Base-by-base conservation (phyloP, 352 stramenopile genomes). In the Bremia lactucae region DNA sequence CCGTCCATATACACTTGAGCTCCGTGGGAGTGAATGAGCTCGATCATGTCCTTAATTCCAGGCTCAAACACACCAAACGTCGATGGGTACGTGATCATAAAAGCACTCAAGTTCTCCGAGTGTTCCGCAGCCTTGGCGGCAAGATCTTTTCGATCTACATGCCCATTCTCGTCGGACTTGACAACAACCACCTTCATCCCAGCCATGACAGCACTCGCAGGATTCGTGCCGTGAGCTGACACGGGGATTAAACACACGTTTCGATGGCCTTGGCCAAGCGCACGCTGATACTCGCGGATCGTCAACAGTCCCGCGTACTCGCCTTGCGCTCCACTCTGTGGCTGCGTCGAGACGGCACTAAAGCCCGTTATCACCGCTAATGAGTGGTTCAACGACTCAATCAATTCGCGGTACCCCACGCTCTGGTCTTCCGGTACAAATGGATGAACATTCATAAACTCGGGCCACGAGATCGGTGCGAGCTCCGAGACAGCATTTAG, bases 1-100 rank as follows among this genome's bases (percentile, higher is more conserved):
- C 96, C 96, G 55, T 99, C 96, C 95, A 99, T 98, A 82, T 99
- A 99, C 10, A 99, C 95, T 55, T 98, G 90, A n/a, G 94, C 96
- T 42, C 96, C 96, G 42, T 96, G 77, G 7, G 90, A 77, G 65
- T 99, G 95, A 45, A 98, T 94, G 26, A 94, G 79, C 31, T 95
- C 71, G 52, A 93, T 88, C 58, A 98, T 97, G 53, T 98, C 93
- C 46, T 96, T 90, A 60, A 99, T 95, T 43, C 84, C 87, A 47
- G 98, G 94, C 55, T 99, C 96, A 50, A 98, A 99, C 31, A 98
- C 90, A 51, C 96, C 96, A 63, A 98, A 98, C 0, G 96, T 99
- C 29, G 92, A 98, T 13, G 96, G 96, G 78, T 99, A 99, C 21
- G 96, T 99, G 31, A 99, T 96, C 96, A 99, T 99, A 51, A 99